phyloP scores from a whole-genome alignment of 2,329 filamentous ascomycete species.

The Ophiocordyceps unilateralis region DNA sequence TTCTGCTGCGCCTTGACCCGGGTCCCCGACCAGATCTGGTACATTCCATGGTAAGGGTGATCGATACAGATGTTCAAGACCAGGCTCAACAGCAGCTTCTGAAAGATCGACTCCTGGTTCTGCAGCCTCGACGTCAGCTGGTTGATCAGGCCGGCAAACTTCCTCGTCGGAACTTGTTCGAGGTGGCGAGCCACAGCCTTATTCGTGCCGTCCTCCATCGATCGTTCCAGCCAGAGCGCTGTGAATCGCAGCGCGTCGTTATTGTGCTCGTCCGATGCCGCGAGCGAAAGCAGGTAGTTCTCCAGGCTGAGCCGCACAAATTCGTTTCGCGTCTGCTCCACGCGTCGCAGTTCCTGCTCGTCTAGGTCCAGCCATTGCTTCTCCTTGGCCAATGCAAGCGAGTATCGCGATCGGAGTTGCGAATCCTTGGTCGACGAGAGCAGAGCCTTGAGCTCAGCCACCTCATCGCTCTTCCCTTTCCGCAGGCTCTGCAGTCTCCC shows the following conservation, averaged over 20 bases:
- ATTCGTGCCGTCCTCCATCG: conserved; percentile 61
- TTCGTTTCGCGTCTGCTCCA: conserved; percentile 58
- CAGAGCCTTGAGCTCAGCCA: conserved; percentile 50
- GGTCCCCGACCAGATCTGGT: conserved; percentile 79
- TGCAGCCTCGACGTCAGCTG: conserved; percentile 88
- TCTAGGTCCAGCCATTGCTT: conserved; percentile 83
- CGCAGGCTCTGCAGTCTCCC: conserved; percentile 63
- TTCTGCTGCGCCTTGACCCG: conserved; percentile 51
- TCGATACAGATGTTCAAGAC: conserved; percentile 75
- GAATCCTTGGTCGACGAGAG: conserved; percentile 31
- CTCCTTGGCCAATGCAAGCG: conserved; percentile 50
- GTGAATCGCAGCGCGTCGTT: conserved; percentile 85
- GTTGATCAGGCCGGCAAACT: conserved; percentile 88
- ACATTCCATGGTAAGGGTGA: conserved; percentile 93
- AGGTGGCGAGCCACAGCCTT: conserved; percentile 56
- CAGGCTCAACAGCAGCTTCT: conserved; percentile 54
- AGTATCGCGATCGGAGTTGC: conserved; percentile 37
- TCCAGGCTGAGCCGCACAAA: conserved; percentile 81
- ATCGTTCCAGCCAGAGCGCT: conserved; percentile 82
- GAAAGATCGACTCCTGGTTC: conserved; percentile 53
- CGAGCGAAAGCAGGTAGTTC: conserved; percentile 77
- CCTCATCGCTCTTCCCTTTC: conserved; percentile 66
- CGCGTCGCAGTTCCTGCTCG: conserved; percentile 65
- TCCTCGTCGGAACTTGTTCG: conserved; percentile 63
- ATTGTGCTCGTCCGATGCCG: conserved; percentile 74